phyloP scores from a whole-genome alignment of 805 yeast species.

The Candida chilensis region DNA sequence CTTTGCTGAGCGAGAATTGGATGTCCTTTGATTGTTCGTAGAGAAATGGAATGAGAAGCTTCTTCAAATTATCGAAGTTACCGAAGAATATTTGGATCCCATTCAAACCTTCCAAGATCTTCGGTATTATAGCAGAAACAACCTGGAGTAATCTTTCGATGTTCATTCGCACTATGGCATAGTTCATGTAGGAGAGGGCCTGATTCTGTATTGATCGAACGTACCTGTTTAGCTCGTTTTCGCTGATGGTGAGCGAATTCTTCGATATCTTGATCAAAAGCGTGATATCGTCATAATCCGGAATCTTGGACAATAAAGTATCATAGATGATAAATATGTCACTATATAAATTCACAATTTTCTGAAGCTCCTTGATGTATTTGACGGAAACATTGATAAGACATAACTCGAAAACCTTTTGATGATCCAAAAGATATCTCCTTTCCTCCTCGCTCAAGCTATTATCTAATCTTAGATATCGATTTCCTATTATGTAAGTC shows the following conservation, averaged over 20 bases:
- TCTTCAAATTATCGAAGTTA: conserved; percentile 24
- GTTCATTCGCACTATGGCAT: too few species aligned
- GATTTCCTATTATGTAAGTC: conserved; percentile 30
- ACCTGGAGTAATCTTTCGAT: not conserved
- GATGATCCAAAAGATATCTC: conserved; percentile 16
- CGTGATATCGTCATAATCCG: conserved; percentile 30
- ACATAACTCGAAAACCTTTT: conserved; percentile 20
- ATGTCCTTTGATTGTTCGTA: conserved; percentile 19
- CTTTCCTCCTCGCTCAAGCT: conserved; percentile 12
- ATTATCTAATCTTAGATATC: conserved; percentile 13
- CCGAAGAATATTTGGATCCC: conserved; percentile 28
- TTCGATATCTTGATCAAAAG: conserved; percentile 15
- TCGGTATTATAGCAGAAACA: conserved; percentile 2
- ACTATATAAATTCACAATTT: conserved; percentile 21
- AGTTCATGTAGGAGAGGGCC: conserved; percentile 14
- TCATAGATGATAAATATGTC: conserved; percentile 29
- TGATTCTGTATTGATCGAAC: too few species aligned
- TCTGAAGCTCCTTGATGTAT: conserved; percentile 16
- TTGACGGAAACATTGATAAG: conserved; percentile 17
- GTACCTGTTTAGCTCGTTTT: conserved; percentile 19
- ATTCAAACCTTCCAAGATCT: conserved; percentile 14
- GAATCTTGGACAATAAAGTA: conserved; percentile 25
- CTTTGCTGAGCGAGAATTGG: conserved; percentile 14
- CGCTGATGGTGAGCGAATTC: conserved; percentile 13
- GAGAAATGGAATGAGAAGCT: conserved; percentile 24